These are phyloP conservation scores for Phytophthora macrochlamydospora DNA, from an alignment of 352 stramenopile genomes.

Conservation along the genomic window DNA sequence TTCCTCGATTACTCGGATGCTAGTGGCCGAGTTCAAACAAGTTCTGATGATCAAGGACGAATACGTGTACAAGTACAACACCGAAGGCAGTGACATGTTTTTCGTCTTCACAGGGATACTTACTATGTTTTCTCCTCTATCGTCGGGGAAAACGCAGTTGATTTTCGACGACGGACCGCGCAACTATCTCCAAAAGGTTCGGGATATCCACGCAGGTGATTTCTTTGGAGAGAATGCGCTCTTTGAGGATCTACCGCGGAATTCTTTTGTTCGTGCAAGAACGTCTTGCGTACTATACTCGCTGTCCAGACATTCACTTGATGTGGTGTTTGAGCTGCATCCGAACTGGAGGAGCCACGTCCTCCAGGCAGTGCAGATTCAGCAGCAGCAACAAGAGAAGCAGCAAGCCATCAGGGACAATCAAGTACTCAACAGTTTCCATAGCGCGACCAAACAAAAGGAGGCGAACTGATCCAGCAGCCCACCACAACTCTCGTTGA, in stretches of 20 bases:
- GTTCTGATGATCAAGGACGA: conserved; percentile 44
- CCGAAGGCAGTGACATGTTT: conserved; percentile 57
- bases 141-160: not conserved
- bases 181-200: conserved; percentile 32
- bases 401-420: not conserved
- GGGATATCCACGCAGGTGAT: conserved; percentile 42
- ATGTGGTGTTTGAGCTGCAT: conserved; percentile 59
- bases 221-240: conserved; percentile 62
- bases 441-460: not conserved
- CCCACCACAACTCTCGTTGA: not conserved
- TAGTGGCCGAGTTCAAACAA: conserved; percentile 50
- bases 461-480: not conserved
- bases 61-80: conserved; percentile 40
- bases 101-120: conserved; percentile 56
- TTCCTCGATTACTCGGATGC: conserved; percentile 43
- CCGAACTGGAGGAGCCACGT: conserved; percentile 58
- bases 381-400: conserved; percentile 31
- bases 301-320: conserved; percentile 46
- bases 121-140: conserved; percentile 14
- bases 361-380: conserved; percentile 48
- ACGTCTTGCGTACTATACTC: conserved; percentile 60
- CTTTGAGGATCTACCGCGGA: conserved; percentile 46
- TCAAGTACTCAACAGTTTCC: not conserved
- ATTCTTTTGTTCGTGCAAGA: conserved; percentile 39
- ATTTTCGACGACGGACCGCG: not conserved